Conservation (phyloP, 345 rosid genomes). For the Erysimum cheiranthoides region DNA sequence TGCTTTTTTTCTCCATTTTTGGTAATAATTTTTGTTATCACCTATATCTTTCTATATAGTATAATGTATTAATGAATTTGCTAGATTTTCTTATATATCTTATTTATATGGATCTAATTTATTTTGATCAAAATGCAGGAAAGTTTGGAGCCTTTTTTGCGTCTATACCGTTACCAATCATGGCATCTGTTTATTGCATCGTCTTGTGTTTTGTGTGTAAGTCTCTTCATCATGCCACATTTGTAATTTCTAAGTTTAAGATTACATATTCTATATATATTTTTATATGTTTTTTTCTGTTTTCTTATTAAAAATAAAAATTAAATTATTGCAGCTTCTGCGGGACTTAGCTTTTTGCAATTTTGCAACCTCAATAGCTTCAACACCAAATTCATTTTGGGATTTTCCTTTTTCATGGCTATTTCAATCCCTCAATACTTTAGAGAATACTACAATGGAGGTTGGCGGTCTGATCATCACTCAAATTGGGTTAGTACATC, state of each 20-base stretch:
- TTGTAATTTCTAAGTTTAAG: background rate
- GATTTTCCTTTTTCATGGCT: slow-evolving; percentile 66
- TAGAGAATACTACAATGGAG: slow-evolving; percentile 55
- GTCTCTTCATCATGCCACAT: slow-evolving; percentile 32
- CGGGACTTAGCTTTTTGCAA: slow-evolving; percentile 62
- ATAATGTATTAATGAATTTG: background rate
- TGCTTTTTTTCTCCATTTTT: slow-evolving; percentile 75
- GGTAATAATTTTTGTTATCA: slow-evolving; percentile 44
- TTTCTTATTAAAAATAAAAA: background rate
- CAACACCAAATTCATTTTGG: slow-evolving; percentile 60
- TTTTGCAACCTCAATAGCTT: slow-evolving; percentile 69
- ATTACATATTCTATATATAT: background rate
- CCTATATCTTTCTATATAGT: background rate
- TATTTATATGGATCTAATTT: background rate
- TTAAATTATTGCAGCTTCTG: slow-evolving; percentile 59
- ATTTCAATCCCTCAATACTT: slow-evolving; percentile 66
- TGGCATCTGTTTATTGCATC: slow-evolving; percentile 62
- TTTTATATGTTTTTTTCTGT: too few species aligned
- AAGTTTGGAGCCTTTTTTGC: slow-evolving; percentile 74
- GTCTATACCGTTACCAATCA: slow-evolving; percentile 67
- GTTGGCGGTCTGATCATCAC: slow-evolving; percentile 45
- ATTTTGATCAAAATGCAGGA: slow-evolving; percentile 48
- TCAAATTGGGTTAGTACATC: slow-evolving; percentile 50
- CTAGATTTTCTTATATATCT: too few species aligned
- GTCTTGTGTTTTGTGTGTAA: slow-evolving; percentile 66